Evolutionary conservation across 2,329 filamentous ascomycete genomes (phyloP).

Genomic region (Talaromyces sp.): DNA sequence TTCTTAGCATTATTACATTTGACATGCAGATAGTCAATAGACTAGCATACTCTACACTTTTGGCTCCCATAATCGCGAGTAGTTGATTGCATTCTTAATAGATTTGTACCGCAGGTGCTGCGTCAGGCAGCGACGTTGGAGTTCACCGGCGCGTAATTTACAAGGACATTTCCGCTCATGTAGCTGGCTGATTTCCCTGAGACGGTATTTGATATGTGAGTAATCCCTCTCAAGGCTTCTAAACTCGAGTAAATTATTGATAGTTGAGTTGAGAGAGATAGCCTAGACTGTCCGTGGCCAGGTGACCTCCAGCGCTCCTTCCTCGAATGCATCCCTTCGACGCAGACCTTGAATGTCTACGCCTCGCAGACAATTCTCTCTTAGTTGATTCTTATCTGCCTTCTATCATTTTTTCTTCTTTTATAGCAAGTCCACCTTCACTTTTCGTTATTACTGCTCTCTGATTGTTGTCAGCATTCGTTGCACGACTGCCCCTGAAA

Average conservation of each 20-base stretch:
- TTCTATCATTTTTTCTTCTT: not conserved
- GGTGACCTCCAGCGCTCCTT: not conserved
- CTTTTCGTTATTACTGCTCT: not conserved
- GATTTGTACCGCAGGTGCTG: not conserved
- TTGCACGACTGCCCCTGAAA: not conserved
- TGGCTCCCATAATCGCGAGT: not conserved
- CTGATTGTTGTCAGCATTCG: not conserved
- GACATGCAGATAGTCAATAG: not conserved
- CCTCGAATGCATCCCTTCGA: not conserved
- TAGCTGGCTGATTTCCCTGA: not conserved
- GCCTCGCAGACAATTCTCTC: not conserved
- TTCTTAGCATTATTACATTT: not conserved
- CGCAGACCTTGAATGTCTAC: not conserved
- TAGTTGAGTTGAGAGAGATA: not conserved
- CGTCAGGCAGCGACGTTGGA: not conserved
- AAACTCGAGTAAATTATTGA: not conserved
- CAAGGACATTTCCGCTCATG: not conserved
- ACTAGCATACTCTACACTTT: not conserved
- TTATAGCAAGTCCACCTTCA: not conserved
- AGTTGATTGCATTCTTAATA: not conserved
- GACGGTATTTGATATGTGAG: not conserved
- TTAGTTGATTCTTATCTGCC: not conserved
- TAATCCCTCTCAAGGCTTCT: not conserved
- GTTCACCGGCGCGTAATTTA: not conserved
- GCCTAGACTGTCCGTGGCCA: not conserved